Base-by-base conservation (phyloP, 139 green algal genomes). In the Micractinium sp. region DNA sequence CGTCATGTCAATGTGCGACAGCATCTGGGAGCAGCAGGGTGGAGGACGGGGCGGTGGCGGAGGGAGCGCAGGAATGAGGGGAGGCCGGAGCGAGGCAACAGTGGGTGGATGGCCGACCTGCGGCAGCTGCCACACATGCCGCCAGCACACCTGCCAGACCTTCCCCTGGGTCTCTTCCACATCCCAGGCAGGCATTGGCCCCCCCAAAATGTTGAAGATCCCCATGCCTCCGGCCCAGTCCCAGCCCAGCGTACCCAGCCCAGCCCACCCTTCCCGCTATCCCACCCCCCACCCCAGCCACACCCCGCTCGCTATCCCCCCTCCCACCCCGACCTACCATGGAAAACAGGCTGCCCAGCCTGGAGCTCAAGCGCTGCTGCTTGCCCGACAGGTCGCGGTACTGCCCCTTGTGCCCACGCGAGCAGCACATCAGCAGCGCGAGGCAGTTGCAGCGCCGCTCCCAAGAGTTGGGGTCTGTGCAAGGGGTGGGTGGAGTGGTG, bases 1-100 rank as follows among this genome's bases (percentile, higher is more conserved):
- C 0, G 89, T 92, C 66, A 95, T 77, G 81, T 96, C 94, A 3
- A 93, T 83, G 81, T 92, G 85, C 2, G 92, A 90, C 87, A 95
- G 92, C 73, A 95, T 86, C 92, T 94, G 90, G 83, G 78, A 20
- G 39, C 27, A 16, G 61, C 15, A 41, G 75, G 82, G 23, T 18
- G 79, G 79, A 14, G 76, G 76, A 33, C 12, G 36, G 22, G 76
- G 76, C 23, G 3, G 19, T 25, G 78, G 31, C 12, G 9, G 53
- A 27, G 25, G 25, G 71, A 78, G 71, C 2, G 71, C 25, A 38
- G 29, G 27, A 18, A 78, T 13, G 31, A 78, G 71, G 71, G 15
- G 71, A 2, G 25, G 31, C 4, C 71, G 29, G 71, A 3, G n/a
- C n/a, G 5, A 1, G 29, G 20, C 15, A 18, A 3, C 71, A 18